Evolutionary conservation across 495 filamentous ascomycete genomes (phyloP).

Genomic region (Podospora conica): DNA sequence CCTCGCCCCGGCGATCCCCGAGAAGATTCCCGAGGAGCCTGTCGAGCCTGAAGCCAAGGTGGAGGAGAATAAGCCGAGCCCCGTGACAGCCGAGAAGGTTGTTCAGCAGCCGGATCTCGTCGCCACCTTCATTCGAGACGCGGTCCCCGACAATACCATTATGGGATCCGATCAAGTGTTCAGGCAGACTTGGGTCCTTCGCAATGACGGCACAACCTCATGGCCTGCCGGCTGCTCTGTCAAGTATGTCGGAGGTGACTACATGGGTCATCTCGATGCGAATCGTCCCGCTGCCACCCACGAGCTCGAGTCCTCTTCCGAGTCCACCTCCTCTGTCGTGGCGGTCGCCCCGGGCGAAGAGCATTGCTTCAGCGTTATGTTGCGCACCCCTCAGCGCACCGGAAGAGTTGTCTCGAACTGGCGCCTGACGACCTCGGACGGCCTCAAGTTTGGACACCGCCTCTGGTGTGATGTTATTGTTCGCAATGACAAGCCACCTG

Average conservation of each 20-base stretch:
- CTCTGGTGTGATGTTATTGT: conserved; percentile 93
- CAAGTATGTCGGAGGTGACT: conserved; percentile 86
- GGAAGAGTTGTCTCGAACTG: conserved; percentile 90
- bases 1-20: conserved; percentile 18
- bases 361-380: conserved; percentile 72
- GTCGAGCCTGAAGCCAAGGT: neutral
- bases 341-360: conserved; percentile 64
- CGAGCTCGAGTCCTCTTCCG: conserved; percentile 64
- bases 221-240: conserved; percentile 92
- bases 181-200: conserved; percentile 85
- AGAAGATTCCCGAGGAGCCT: conserved; percentile 18
- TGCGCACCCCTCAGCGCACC: conserved; percentile 66
- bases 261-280: conserved; percentile 84
- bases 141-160: conserved; percentile 68
- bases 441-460: conserved; percentile 79
- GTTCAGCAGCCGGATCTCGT: conserved; percentile 40
- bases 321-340: conserved; percentile 71
- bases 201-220: conserved; percentile 66
- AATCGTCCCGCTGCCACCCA: conserved; percentile 66
- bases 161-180: conserved; percentile 64
- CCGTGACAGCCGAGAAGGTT: neutral
- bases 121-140: conserved; percentile 75
- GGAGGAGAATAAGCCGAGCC: neutral
- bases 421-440: conserved; percentile 80
- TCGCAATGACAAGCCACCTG: neutral